phyloP scores from a whole-genome alignment of 345 rosid genomes.

The Melastoma malabathricum region DNA sequence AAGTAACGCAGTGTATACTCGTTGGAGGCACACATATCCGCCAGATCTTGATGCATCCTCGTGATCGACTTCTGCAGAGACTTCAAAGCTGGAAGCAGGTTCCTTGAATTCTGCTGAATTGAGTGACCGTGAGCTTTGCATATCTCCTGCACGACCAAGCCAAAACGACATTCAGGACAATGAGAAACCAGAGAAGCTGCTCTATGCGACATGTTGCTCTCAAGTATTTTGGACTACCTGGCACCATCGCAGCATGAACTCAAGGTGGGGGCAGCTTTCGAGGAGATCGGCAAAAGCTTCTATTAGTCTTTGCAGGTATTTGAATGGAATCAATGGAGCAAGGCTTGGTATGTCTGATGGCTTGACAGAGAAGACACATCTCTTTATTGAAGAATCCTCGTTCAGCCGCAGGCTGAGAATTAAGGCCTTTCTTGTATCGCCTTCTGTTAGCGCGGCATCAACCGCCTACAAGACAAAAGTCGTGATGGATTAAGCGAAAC shows the following conservation, averaged over 20 bases:
- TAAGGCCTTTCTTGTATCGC: constrained; percentile 58
- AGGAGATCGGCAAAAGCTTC: constrained; percentile 74
- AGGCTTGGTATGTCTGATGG: constrained; percentile 59
- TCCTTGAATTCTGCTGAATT: constrained; percentile 69
- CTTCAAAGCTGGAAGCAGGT: constrained; percentile 65
- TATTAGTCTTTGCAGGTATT: constrained; percentile 68
- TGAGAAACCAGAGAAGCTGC: too few relatives aligned
- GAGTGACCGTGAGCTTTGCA: constrained; percentile 76
- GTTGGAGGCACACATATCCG: constrained; percentile 83
- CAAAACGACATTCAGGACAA: background rate
- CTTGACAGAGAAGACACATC: constrained; percentile 63
- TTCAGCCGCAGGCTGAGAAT: constrained; percentile 84
- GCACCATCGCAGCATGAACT: constrained; percentile 79
- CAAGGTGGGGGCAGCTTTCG: constrained; percentile 80
- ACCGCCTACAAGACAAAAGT: constrained; percentile 41
- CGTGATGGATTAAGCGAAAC: background rate
- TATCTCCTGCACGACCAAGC: constrained; percentile 42
- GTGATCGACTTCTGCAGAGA: constrained; percentile 78
- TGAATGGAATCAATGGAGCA: constrained; percentile 44
- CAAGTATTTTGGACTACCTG: constrained; percentile 34
- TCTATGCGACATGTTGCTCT: too few relatives aligned
- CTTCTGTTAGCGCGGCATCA: constrained; percentile 52
- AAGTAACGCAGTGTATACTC: constrained; percentile 76
- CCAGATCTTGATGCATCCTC: constrained; percentile 77
- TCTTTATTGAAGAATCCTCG: constrained; percentile 66